These are phyloP conservation scores for Penicillium arizonense DNA, from an alignment of 495 filamentous ascomycete species.

Conservation along the genomic window DNA sequence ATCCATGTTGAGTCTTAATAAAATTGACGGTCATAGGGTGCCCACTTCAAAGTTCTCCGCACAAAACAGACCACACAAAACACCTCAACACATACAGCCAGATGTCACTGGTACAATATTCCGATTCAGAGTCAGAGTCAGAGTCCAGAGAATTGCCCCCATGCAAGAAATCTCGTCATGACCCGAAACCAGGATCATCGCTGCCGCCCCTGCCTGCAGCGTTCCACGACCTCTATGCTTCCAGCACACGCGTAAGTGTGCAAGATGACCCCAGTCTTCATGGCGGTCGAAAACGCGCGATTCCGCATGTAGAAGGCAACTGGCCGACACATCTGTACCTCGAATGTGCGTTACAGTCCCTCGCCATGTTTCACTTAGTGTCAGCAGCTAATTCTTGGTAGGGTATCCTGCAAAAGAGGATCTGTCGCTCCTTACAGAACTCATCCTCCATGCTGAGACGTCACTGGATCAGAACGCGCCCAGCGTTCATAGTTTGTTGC, in stretches of 20 bases:
- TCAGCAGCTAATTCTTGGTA: conserved; percentile 40
- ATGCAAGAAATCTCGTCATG: conserved; percentile 23
- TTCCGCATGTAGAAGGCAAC: conserved; percentile 82
- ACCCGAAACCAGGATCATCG: conserved; percentile 14
- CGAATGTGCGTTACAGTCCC: conserved; percentile 67
- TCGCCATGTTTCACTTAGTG: not conserved
- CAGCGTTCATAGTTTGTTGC: conserved; percentile 58
- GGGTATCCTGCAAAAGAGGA: conserved; percentile 67
- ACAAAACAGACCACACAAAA: conserved; percentile 1
- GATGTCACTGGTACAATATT: conserved; percentile 71
- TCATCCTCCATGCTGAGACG: conserved; percentile 46
- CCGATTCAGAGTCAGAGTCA: conserved; percentile 61
- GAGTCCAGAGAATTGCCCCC: conserved; percentile 30
- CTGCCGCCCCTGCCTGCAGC: conserved; percentile 79
- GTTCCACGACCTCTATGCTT: conserved; percentile 92
- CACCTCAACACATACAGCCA: conserved; percentile 1
- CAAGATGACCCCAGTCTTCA: conserved; percentile 82
- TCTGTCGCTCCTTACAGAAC: conserved; percentile 46
- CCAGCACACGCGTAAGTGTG: conserved; percentile 64
- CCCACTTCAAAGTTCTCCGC: not conserved
- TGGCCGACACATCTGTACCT: conserved; percentile 94
- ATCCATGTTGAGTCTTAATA: no score
- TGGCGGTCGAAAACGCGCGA: conserved; percentile 74
- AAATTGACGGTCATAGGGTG: not conserved
- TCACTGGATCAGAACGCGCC: conserved; percentile 2